These are phyloP conservation scores for Colletotrichum sp. DNA, from an alignment of 2,329 filamentous ascomycete genomes.

Conservation along the genomic window DNA sequence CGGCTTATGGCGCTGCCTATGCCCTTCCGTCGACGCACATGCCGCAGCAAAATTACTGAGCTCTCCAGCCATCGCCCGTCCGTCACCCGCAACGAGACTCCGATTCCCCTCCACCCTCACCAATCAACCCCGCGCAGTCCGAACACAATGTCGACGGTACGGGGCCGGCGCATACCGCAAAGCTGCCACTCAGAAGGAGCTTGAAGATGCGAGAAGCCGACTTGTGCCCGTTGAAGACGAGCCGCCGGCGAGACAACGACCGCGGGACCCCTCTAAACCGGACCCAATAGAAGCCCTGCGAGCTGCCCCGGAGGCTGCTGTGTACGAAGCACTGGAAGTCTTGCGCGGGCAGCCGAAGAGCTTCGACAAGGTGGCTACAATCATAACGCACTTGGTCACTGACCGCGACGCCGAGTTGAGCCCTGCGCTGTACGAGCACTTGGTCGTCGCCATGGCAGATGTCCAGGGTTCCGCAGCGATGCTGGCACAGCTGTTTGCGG, in stretches of 20 bases:
- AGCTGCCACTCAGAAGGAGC: neutral
- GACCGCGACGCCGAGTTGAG: conserved; percentile 61
- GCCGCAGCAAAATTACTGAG: conserved; percentile 38
- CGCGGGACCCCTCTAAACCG: neutral
- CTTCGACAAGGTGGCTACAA: conserved; percentile 40
- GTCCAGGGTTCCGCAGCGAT: conserved; percentile 70
- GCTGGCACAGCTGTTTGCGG: conserved; percentile 68
- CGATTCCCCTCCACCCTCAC: neutral
- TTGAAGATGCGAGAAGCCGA: neutral
- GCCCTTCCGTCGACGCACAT: conserved; percentile 55
- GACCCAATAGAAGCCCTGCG: conserved; percentile 27
- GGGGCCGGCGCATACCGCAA: neutral
- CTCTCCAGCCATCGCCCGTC: conserved; percentile 22
- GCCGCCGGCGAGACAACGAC: neutral
- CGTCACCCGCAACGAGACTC: neutral
- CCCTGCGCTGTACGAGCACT: conserved; percentile 70
- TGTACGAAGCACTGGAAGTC: conserved; percentile 55
- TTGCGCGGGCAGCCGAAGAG: conserved; percentile 40
- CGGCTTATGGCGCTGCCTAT: conserved; percentile 69
- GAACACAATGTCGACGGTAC: neutral
- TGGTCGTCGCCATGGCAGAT: conserved; percentile 75
- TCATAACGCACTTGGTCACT: conserved; percentile 65
- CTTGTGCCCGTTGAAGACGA: neutral
- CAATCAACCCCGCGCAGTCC: neutral
- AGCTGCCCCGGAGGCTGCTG: conserved; percentile 35